Percentiles rank a stretch among this genome's conserved stretches.
Conservation (phyloP, 2,329 filamentous ascomycete genomes). For the Epichloe gansuensis region DNA sequence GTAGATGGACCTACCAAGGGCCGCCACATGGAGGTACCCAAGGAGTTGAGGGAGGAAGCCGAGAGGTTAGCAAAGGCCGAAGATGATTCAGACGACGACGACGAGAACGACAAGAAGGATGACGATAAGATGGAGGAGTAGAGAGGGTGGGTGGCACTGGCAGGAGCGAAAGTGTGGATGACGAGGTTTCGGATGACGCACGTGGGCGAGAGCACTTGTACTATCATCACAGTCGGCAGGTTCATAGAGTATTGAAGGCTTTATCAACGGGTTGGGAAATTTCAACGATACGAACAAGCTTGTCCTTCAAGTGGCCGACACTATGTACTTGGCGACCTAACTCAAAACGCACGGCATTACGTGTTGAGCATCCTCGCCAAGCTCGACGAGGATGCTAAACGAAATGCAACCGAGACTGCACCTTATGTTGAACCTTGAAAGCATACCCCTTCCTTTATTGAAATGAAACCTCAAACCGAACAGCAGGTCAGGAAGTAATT, state of each 20-base stretch:
- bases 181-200: neutral
- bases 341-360: no score
- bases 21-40: slow-evolving; percentile 84
- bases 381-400: no score
- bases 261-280: slow-evolving; percentile 11
- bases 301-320: neutral
- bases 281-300: neutral
- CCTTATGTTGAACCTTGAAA: no score
- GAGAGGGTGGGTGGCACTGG: slow-evolving; percentile 12
- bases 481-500: neutral
- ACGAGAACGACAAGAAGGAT: slow-evolving; percentile 51
- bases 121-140: slow-evolving; percentile 88
- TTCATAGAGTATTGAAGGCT: slow-evolving; percentile 25
- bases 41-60: slow-evolving; percentile 80
- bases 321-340: no score
- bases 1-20: slow-evolving; percentile 81
- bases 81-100: slow-evolving; percentile 77
- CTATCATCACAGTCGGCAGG: slow-evolving; percentile 20
- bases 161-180: neutral
- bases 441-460: neutral
- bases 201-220: slow-evolving; percentile 19
- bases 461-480: neutral
- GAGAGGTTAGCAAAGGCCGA: slow-evolving; percentile 86
- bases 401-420: no score
- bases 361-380: no score